Evolutionary conservation across 1,284 basidiomycete species (phyloP).

Genomic region (Ustilago trichophora): DNA sequence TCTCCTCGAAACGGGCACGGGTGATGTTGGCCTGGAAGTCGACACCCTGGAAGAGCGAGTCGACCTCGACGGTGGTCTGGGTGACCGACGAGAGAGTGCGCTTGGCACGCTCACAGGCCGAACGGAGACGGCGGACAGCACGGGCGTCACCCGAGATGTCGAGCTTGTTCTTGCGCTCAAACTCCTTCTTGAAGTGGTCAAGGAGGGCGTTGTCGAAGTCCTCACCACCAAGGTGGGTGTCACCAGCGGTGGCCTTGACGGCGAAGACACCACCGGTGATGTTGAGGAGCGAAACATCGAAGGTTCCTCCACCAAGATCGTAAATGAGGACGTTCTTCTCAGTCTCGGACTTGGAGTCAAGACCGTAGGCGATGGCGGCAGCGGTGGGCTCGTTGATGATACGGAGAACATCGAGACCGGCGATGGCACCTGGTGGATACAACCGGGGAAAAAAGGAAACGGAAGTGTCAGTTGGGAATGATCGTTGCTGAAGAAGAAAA

Average conservation of each 20-base stretch:
- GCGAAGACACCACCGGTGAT: constrained; percentile 75
- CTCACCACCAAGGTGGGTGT: constrained; percentile 79
- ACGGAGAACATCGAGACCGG: constrained; percentile 75
- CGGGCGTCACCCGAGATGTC: constrained; percentile 96
- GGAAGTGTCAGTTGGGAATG: constrained; percentile 10
- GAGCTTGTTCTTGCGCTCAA: constrained; percentile 78
- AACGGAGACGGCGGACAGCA: constrained; percentile 91
- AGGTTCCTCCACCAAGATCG: constrained; percentile 93
- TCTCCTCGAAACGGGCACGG: constrained; percentile 98
- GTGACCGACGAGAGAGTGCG: constrained; percentile 96
- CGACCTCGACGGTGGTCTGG: constrained; percentile 98
- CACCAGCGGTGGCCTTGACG: constrained; percentile 74
- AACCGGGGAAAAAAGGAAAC: not conserved
- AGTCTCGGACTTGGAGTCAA: constrained; percentile 68
- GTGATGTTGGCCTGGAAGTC: constrained; percentile 66
- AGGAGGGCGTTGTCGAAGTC: constrained; percentile 98
- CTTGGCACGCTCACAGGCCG: constrained; percentile 99
- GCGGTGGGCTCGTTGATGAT: constrained; percentile 75
- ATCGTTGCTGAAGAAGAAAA: no score
- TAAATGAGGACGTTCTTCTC: constrained; percentile 99
- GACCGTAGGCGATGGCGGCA: constrained; percentile 71
- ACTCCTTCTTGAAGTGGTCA: constrained; percentile 79
- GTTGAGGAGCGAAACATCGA: constrained; percentile 75
- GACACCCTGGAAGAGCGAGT: constrained; percentile 91
- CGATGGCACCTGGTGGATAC: constrained; percentile 70